Evolutionary conservation across 306 rosid genomes (phyloP).

Genomic region (Prinsepia uniflora): DNA sequence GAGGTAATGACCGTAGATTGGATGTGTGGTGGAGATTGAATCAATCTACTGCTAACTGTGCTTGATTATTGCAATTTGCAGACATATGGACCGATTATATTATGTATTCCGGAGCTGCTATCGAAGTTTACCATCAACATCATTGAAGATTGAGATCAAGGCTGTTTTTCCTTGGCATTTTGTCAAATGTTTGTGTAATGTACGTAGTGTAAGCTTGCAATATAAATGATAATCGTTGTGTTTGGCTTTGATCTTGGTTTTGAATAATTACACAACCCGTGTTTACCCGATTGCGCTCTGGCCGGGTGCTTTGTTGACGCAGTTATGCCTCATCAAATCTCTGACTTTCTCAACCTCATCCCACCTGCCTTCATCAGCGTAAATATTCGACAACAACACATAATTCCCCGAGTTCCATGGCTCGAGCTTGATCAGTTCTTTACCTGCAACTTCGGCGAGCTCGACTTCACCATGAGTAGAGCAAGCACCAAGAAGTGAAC

Average conservation of each 20-base stretch:
- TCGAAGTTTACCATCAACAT: conserved; percentile 69
- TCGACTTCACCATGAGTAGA: conserved; percentile 59
- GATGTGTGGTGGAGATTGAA: neutral
- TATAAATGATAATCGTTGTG: neutral
- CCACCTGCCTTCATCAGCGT: conserved; percentile 81
- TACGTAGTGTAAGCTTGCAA: neutral
- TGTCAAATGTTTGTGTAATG: neutral
- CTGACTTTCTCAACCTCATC: conserved; percentile 76
- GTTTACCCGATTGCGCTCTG: conserved; percentile 54
- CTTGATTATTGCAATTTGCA: conserved; percentile 33
- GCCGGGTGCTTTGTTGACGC: conserved; percentile 59
- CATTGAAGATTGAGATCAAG: conserved; percentile 32
- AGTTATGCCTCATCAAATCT: conserved; percentile 45
- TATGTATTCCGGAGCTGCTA: conserved; percentile 69
- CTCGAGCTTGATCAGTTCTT: conserved; percentile 63
- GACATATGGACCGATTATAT: conserved; percentile 79
- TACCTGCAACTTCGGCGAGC: conserved; percentile 54
- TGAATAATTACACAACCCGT: no score
- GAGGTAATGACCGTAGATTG: conserved; percentile 43
- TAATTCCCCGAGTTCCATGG: conserved; percentile 83
- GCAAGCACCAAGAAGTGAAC: conserved; percentile 80
- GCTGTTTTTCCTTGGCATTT: neutral
- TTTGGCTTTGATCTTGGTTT: neutral
- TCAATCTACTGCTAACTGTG: neutral
- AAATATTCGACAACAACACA: conserved; percentile 67